These are phyloP conservation scores for Lecanicillium sp. DNA, from an alignment of 2,329 filamentous ascomycete species.

Conservation along the genomic window DNA sequence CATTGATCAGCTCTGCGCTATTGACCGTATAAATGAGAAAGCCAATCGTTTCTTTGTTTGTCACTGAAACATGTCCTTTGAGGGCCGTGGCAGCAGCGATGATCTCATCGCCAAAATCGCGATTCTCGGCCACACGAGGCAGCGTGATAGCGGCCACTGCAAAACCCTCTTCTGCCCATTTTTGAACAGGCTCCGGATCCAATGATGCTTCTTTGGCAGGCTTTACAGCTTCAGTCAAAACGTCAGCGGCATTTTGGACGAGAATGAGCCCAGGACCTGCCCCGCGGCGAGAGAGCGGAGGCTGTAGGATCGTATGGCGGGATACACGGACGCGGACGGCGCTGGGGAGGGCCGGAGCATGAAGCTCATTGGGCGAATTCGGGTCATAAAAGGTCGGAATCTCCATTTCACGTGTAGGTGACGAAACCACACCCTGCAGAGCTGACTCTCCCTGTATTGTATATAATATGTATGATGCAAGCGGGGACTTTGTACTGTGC, in stretches of 20 bases:
- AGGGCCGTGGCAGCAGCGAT: background rate
- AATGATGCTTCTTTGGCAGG: constrained; percentile 8
- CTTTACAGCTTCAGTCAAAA: background rate
- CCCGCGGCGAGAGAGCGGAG: too few species aligned
- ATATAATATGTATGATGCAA: too few species aligned
- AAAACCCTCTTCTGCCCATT: constrained; percentile 34
- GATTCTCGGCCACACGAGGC: background rate
- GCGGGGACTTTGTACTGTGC: too few species aligned
- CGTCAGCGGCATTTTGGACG: background rate
- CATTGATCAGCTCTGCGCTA: background rate
- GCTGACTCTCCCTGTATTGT: too few species aligned
- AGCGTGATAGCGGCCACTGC: constrained; percentile 22
- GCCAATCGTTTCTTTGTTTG: background rate
- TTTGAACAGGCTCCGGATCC: constrained; percentile 24
- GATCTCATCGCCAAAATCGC: background rate
- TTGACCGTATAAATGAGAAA: background rate
- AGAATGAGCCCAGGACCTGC: background rate
- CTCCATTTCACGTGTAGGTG: too few species aligned
- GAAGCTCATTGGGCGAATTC: background rate
- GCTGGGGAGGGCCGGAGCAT: background rate
- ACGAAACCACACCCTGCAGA: too few species aligned
- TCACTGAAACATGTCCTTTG: background rate
- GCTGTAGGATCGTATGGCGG: background rate
- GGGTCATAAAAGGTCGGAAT: background rate
- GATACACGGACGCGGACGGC: background rate